phyloP scores from a whole-genome alignment of 2,329 filamentous ascomycete species.

The Hymenoscyphus linearis region DNA sequence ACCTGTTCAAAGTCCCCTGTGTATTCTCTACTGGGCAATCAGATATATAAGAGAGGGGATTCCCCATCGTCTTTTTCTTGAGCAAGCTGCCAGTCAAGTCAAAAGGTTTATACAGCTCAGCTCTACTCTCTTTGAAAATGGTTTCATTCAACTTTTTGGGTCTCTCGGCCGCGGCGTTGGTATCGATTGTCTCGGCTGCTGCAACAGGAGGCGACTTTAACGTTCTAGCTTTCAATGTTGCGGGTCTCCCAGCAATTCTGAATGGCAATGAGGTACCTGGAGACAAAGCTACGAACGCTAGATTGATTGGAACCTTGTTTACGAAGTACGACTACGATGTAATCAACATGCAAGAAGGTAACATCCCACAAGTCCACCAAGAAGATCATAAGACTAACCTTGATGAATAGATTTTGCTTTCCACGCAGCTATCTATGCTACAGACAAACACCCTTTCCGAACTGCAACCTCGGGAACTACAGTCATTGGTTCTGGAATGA shows the following conservation, averaged over 20 bases:
- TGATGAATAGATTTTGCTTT: conserved; percentile 56
- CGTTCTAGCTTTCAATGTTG: conserved; percentile 53
- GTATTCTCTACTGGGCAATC: background rate
- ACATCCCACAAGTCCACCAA: background rate
- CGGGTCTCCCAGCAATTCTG: conserved; percentile 51
- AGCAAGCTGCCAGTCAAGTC: background rate
- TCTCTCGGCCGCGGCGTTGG: conserved; percentile 14
- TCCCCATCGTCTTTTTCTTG: background rate
- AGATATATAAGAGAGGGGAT: background rate
- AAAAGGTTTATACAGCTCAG: background rate
- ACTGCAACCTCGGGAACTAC: conserved; percentile 62
- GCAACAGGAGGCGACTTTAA: conserved; percentile 42
- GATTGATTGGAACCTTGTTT: conserved; percentile 51
- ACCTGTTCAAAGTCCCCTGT: background rate
- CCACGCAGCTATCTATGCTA: conserved; percentile 57
- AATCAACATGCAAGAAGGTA: conserved; percentile 57
- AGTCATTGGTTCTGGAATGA: conserved; percentile 57
- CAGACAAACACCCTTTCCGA: conserved; percentile 53
- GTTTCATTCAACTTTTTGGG: conserved; percentile 8
- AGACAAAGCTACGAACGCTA: conserved; percentile 54
- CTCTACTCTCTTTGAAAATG: conserved; percentile 1
- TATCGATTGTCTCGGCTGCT: conserved; percentile 15
- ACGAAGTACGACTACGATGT: conserved; percentile 53
- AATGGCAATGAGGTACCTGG: conserved; percentile 57
- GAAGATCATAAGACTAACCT: background rate